Base-by-base conservation (phyloP, 345 rosid genomes). In the Schrenkiella parvula region DNA sequence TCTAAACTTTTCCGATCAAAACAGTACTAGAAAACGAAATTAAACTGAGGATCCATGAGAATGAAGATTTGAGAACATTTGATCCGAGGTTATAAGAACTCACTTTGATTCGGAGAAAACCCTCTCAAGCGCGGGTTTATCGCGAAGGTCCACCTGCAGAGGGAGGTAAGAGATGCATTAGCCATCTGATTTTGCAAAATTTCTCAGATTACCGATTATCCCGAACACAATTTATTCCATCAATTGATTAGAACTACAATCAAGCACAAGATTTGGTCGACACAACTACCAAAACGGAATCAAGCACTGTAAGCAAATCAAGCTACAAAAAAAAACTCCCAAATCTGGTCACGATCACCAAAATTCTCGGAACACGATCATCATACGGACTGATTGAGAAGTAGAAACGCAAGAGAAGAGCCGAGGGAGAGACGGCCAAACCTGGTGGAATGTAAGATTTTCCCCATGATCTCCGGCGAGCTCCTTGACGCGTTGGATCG, bases 141-240 rank as follows among this genome's bases (percentile, higher is more conserved):
- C 84, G 57, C 99, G 79, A 66, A 95, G 96, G 79, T 92, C 96
- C 76, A 86, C 66, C 99, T 95, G 90, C 84, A 82, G 58, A 31
- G 51, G 51, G 58, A 31, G 51, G 51, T 35, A 55, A 74, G 68
- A 72, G 52, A 57, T 66, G 22, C 58, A 35, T 64, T 4, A 57
- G 34, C 59, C 15, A 55, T 73, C 42, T 72, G n/a, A 73, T 4
- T 57, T 62, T 9, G 14, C 68, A 32, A 22, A 51, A 6, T n/a
- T 28, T 25, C 63, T 31, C 52, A 62, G 50, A 69, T 54, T 19
- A 69, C 5, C 0, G 0, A 12, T 15, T 37, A 13, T 34, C 39
- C 32, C 32, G 32, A 4, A 32, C 38, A 29, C 44, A 69, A 64
- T 15, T 76, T 10, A 68, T 66, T 74, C 53, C 72, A 66, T 23